Evolutionary conservation across 148 eudicot genomes (phyloP).

Genomic region (Chenopodium quinoa): DNA sequence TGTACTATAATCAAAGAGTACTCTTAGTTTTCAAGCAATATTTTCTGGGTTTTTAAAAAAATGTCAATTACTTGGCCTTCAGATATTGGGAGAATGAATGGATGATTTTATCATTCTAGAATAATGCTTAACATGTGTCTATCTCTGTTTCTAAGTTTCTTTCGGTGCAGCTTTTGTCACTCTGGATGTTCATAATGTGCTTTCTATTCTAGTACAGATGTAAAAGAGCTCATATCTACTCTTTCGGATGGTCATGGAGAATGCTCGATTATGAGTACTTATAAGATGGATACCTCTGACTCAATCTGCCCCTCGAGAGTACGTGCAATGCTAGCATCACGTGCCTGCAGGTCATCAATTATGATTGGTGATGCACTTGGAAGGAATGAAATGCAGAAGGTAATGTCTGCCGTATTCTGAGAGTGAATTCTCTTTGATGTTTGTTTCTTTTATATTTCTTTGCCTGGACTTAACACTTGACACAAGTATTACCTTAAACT

Average conservation of each 20-base stretch:
- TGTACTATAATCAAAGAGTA: background rate
- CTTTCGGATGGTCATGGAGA: slow-evolving; percentile 90
- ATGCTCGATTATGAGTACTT: slow-evolving; percentile 64
- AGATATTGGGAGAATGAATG: background rate
- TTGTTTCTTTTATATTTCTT: background rate
- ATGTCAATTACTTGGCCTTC: background rate
- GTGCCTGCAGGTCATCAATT: slow-evolving; percentile 95
- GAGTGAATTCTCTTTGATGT: background rate
- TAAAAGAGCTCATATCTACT: slow-evolving; percentile 87
- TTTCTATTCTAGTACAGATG: slow-evolving; percentile 47
- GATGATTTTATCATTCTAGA: background rate
- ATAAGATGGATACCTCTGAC: slow-evolving; percentile 73
- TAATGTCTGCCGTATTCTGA: slow-evolving; percentile 22
- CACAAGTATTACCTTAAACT: background rate
- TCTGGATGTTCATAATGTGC: background rate
- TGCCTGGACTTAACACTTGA: background rate
- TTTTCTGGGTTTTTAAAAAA: background rate
- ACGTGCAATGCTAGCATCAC: slow-evolving; percentile 95
- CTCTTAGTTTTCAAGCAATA: background rate
- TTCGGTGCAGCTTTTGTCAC: background rate
- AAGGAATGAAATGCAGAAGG: slow-evolving; percentile 94
- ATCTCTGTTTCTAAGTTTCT: background rate
- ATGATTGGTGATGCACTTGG: slow-evolving; percentile 94
- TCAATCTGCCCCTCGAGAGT: slow-evolving; percentile 93
- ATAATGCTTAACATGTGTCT: background rate